These are phyloP conservation scores for Alternaria gansuensis DNA, from an alignment of 2,329 filamentous ascomycete species.

Conservation along the genomic window DNA sequence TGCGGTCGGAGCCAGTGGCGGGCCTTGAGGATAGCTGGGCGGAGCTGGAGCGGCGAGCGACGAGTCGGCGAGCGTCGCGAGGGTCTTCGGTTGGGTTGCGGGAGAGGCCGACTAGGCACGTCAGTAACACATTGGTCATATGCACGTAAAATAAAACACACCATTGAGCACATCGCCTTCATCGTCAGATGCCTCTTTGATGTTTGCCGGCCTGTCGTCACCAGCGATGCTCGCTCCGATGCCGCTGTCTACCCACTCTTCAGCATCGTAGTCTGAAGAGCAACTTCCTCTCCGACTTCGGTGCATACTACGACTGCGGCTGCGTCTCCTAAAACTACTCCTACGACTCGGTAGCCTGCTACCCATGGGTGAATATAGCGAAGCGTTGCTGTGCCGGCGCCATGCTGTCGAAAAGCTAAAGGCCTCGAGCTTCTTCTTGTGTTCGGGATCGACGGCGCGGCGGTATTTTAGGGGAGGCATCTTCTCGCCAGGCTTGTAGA, in stretches of 20 bases:
- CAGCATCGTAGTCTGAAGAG: conserved; percentile 50
- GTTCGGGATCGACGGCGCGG: conserved; percentile 59
- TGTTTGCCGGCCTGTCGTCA: conserved; percentile 45
- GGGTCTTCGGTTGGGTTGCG: conserved; percentile 48
- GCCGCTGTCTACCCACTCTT: conserved; percentile 50
- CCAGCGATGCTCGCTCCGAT: conserved; percentile 47
- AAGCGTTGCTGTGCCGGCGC: conserved; percentile 57
- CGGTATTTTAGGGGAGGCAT: conserved; percentile 63
- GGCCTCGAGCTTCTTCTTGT: conserved; percentile 60
- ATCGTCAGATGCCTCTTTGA: conserved; percentile 57
- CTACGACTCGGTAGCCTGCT: conserved; percentile 56
- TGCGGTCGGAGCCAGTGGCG: conserved; percentile 40
- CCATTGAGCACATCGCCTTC: conserved; percentile 58
- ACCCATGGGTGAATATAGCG: conserved; percentile 60
- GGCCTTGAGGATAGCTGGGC: conserved; percentile 35
- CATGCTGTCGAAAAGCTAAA: conserved; percentile 60
- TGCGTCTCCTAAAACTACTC: conserved; percentile 47
- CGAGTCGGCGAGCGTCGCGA: conserved; percentile 35
- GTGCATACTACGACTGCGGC: conserved; percentile 42
- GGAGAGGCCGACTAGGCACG: conserved; percentile 46
- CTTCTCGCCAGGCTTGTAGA: conserved; percentile 62
- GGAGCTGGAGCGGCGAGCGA: conserved; percentile 43
- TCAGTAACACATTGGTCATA: conserved; percentile 27
- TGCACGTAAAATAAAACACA: conserved; percentile 37
- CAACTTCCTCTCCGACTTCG: conserved; percentile 50